Base-by-base conservation (phyloP, 441 rosid species). In the Gossypium davidsonii region DNA sequence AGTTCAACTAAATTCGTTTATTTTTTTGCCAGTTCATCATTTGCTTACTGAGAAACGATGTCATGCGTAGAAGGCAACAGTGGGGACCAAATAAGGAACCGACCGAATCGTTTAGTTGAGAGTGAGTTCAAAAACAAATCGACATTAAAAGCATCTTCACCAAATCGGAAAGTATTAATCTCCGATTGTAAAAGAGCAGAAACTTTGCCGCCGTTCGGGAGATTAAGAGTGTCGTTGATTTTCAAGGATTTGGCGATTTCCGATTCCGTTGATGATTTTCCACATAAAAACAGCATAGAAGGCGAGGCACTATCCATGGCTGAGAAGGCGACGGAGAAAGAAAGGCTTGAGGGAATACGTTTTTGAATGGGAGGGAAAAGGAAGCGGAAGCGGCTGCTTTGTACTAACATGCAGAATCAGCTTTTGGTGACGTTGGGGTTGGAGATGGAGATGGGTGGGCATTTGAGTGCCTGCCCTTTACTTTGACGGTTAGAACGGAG, bases 81-180 rank as follows among this genome's bases (percentile, higher is more conserved):
- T 1, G 93, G 96, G 65, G 96, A 92, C 97, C 97, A 92, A 77
- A 92, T 80, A 53, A 92, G 87, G 71, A 91, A 81, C 77, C 94
- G 79, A 26, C 97, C 98, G 23, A 89, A 92, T 61, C 70, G 87
- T 80, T 74, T 39, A 59, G 96, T 88, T 3, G 85, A 77, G 72
- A 93, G 86, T 8, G 83, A 83, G 57, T 83, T 83, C 79, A 88
- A 77, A 78, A 83, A 89, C 67, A 67, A 58, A 23, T 85, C 77
- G 4, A 72, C 51, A 64, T 61, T 67, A 72, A 85, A 85, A 62
- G 74, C 61, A 20, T 77, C 83, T 42, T 75, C 77, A 55, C 73
- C 78, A 2, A 67, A 17, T 5, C 66, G 68, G 71, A 31, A 14
- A 34, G 72, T 37, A 46, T 63, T 83, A 63, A 78, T 76, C 83